A percentile compares a stretch with the other conserved stretches of the same genome.
These are phyloP conservation scores for Sclerotinia trifoliorum DNA, from an alignment of 2,329 filamentous ascomycete species.

Conservation along the genomic window DNA sequence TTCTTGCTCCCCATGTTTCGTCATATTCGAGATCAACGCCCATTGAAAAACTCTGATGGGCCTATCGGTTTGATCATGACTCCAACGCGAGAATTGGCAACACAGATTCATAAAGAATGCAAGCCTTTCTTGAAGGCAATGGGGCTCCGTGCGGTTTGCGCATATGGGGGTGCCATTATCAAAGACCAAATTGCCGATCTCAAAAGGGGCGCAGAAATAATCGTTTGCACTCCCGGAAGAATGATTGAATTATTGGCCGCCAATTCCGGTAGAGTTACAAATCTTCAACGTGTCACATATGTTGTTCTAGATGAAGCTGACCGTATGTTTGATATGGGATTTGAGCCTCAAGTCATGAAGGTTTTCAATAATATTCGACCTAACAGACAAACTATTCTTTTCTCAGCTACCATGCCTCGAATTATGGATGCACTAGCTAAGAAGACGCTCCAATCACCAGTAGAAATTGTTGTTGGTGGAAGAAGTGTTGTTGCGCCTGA, in stretches of 20 bases:
- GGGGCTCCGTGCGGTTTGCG: conserved; percentile 81
- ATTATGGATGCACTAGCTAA: conserved; percentile 89
- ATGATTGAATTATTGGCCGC: conserved; percentile 94
- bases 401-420: conserved; percentile 93
- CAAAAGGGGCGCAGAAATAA: conserved; percentile 91
- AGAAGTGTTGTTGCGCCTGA: conserved; percentile 82
- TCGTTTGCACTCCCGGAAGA: conserved; percentile 91
- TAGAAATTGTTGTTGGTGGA: conserved; percentile 91
- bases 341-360: conserved; percentile 97
- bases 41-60: conserved; percentile 79
- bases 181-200: conserved; percentile 96
- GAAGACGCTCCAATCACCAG: conserved; percentile 79
- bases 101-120: conserved; percentile 91
- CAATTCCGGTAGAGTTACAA: conserved; percentile 92
- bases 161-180: conserved; percentile 92
- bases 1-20: conserved; percentile 97
- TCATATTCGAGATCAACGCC: conserved; percentile 91
- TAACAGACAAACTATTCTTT: conserved; percentile 89
- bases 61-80: conserved; percentile 88
- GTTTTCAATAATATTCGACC: conserved; percentile 90
- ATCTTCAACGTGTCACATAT: conserved; percentile 84
- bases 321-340: conserved; percentile 99
- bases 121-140: conserved; percentile 90
- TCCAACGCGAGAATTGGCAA: conserved; percentile 88
- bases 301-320: conserved; percentile 96